Evolutionary conservation across 345 rosid genomes (phyloP).

Genomic region (Bruguiera parviflora): DNA sequence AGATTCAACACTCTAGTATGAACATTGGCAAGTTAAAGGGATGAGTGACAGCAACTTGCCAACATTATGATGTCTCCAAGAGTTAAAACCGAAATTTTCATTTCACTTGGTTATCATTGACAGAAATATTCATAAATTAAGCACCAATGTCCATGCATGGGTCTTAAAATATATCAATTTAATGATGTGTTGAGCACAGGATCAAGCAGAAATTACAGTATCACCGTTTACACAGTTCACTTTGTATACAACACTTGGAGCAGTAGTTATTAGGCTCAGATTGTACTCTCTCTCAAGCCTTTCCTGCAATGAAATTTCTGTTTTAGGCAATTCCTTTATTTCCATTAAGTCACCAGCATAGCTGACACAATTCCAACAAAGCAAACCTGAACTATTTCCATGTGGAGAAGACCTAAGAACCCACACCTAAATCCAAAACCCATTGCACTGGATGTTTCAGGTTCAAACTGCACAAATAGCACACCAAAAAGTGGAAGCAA

Average conservation of each 20-base stretch:
- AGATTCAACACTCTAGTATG: no score
- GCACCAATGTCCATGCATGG: slow-evolving; percentile 2
- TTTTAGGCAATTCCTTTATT: slow-evolving; percentile 5
- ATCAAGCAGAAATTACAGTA: slow-evolving; percentile 59
- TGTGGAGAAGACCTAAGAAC: slow-evolving; percentile 97
- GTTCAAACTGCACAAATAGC: slow-evolving; percentile 72
- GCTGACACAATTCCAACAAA: slow-evolving; percentile 14
- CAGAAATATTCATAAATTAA: not conserved
- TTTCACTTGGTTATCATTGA: no score
- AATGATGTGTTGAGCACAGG: slow-evolving; percentile 9
- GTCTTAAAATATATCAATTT: slow-evolving; percentile 10
- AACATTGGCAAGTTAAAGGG: no score
- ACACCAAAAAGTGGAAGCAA: slow-evolving; percentile 18
- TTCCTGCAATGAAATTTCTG: slow-evolving; percentile 56
- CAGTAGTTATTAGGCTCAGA: slow-evolving; percentile 94
- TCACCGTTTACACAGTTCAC: slow-evolving; percentile 73
- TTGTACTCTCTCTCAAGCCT: slow-evolving; percentile 97
- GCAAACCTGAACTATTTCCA: slow-evolving; percentile 98
- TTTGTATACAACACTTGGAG: slow-evolving; percentile 97
- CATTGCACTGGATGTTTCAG: slow-evolving; percentile 97
- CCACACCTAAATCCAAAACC: slow-evolving; percentile 99
- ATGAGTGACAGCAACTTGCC: no score
- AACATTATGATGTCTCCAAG: no score
- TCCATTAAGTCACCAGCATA: slow-evolving; percentile 8
- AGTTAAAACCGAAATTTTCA: no score